Conservation (phyloP, 345 rosid species). For the Turnera subulata region DNA sequence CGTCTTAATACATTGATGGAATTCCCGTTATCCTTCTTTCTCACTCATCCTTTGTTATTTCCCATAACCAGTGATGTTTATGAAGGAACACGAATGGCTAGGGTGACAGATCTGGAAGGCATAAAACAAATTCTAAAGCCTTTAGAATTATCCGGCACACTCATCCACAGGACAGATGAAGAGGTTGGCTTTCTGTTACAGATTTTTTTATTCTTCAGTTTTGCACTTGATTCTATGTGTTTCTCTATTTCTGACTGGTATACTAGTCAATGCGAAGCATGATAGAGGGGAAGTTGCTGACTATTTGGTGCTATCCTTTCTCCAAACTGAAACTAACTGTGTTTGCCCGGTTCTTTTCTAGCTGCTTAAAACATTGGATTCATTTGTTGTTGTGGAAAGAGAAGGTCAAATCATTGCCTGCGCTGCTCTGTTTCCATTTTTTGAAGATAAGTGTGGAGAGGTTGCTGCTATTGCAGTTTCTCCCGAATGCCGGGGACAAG, state of each 20-base stretch:
- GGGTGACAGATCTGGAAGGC: slow-evolving; percentile 61
- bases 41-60: slow-evolving; percentile 17
- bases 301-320: not conserved
- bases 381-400: slow-evolving; percentile 73
- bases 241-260: too few species aligned
- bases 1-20: too few species aligned
- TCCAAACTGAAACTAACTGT: slow-evolving; percentile 6
- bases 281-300: slow-evolving; percentile 1
- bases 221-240: too few species aligned
- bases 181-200: slow-evolving; percentile 45
- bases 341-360: slow-evolving; percentile 23
- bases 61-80: slow-evolving; percentile 61
- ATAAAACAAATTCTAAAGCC: slow-evolving; percentile 71
- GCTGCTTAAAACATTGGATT: slow-evolving; percentile 63
- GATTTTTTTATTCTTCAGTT: too few species aligned
- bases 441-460: slow-evolving; percentile 80
- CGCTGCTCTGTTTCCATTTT: slow-evolving; percentile 87
- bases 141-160: slow-evolving; percentile 61
- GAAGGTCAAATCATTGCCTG: slow-evolving; percentile 93
- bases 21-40: too few species aligned
- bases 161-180: slow-evolving; percentile 65
- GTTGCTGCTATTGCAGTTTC: slow-evolving; percentile 93
- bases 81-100: slow-evolving; percentile 85
- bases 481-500: slow-evolving; percentile 92
- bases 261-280: slow-evolving; percentile 4